Percentiles rank a stretch among this genome's conserved stretches.
phyloP scores from a whole-genome alignment of 2,329 filamentous ascomycete genomes.

The Aspergillus piperis region DNA sequence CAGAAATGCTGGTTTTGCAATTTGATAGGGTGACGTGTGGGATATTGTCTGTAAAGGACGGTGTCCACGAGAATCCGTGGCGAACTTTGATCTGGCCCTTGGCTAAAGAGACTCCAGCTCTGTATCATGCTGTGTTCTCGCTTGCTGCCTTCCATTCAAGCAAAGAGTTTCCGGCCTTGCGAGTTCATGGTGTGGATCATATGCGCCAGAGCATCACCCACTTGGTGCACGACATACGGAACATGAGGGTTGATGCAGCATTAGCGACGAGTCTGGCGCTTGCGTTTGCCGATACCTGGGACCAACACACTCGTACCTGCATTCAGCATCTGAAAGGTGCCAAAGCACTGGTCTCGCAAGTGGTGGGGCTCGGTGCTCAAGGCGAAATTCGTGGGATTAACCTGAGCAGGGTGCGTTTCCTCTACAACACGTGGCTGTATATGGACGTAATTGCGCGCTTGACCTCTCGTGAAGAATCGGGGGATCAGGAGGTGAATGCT shows the following conservation, averaged over 20 bases:
- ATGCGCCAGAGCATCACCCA: conserved; percentile 65
- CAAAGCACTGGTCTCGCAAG: conserved; percentile 63
- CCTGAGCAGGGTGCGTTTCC: conserved; percentile 60
- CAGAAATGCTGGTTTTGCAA: conserved; percentile 63
- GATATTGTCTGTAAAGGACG: conserved; percentile 71
- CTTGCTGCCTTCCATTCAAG: conserved; percentile 70
- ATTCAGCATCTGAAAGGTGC: conserved; percentile 70
- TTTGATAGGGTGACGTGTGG: conserved; percentile 69
- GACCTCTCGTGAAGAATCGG: conserved; percentile 62
- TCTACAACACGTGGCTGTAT: conserved; percentile 72
- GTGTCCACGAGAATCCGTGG: conserved; percentile 70
- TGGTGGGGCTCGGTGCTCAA: conserved; percentile 49
- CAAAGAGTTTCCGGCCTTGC: conserved; percentile 57
- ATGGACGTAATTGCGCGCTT: conserved; percentile 72
- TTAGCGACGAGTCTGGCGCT: conserved; percentile 70
- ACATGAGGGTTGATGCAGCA: conserved; percentile 65
- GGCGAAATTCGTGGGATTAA: conserved; percentile 47
- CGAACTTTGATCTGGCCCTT: conserved; percentile 70
- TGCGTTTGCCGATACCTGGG: conserved; percentile 71
- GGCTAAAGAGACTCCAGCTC: conserved; percentile 62
- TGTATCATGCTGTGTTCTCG: conserved; percentile 68
- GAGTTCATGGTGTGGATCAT: conserved; percentile 66
- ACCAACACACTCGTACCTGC: conserved; percentile 67
- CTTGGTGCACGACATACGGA: conserved; percentile 61
- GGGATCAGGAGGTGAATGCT: conserved; percentile 49